These are phyloP conservation scores for Teunomyces stri DNA, from an alignment of 805 yeast species.

Conservation along the genomic window DNA sequence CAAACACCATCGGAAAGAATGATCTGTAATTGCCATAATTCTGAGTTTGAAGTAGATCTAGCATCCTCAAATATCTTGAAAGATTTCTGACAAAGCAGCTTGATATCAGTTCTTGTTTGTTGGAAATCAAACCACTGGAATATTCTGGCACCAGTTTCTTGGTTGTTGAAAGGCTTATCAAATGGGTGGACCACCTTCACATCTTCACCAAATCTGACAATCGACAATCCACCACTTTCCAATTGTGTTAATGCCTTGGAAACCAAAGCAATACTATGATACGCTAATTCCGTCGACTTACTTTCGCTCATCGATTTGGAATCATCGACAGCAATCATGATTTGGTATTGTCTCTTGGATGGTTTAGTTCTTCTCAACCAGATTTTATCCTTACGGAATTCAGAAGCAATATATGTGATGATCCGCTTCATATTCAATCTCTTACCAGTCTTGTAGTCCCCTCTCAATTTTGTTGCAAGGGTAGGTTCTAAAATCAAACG, in stretches of 20 bases:
- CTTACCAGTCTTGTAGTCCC: conserved; percentile 97
- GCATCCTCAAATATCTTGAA: conserved; percentile 70
- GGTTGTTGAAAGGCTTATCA: conserved; percentile 71
- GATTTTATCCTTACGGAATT: conserved; percentile 94
- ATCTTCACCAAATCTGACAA: conserved; percentile 86
- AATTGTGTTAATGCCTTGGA: conserved; percentile 90
- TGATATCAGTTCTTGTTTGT: conserved; percentile 83
- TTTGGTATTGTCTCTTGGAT: conserved; percentile 93
- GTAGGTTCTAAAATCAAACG: conserved; percentile 94
- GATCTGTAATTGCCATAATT: conserved; percentile 91
- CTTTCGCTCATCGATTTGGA: conserved; percentile 97
- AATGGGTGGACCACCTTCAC: conserved; percentile 87
- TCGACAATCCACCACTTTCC: conserved; percentile 89
- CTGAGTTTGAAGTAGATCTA: conserved; percentile 44
- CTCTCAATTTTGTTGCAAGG: conserved; percentile 87
- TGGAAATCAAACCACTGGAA: conserved; percentile 90
- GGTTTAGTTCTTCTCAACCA: conserved; percentile 98
- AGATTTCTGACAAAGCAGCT: conserved; percentile 67
- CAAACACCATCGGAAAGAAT: conserved; percentile 96
- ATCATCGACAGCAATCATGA: conserved; percentile 96
- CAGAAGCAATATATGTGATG: conserved; percentile 96
- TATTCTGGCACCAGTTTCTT: conserved; percentile 78
- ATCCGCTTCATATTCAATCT: conserved; percentile 95
- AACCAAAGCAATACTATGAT: conserved; percentile 90
- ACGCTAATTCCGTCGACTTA: conserved; percentile 84